Base-by-base conservation (phyloP, 2,329 filamentous ascomycete species). In the Ceratocystis cubensis region DNA sequence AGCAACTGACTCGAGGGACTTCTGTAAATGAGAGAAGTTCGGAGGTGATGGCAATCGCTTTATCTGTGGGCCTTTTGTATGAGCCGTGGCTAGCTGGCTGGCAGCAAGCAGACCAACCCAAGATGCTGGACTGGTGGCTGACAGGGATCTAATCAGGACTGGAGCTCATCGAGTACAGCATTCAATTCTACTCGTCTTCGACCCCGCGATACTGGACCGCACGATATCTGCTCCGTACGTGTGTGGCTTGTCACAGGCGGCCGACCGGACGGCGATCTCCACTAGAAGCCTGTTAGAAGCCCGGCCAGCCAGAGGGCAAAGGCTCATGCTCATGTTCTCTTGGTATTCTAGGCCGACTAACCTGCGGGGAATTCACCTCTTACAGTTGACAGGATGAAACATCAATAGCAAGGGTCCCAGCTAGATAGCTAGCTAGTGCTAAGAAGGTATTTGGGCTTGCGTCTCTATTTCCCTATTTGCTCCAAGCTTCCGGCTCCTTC, bases 51-150 rank as follows among this genome's bases (percentile, higher is more conserved):
- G 10, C 37, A 41, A 15, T 41, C n/a, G 15, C 48, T n/a, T 50
- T 50, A 50, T 50, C 48, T n/a, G n/a, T 13, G 48, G 48, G n/a
- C 48, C 48, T 50, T 50, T 50, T 50, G 48, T 22, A 50, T 50
- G n/a, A 50, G 48, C n/a, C 15, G 48, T 50, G 48, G 48, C 22
- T n/a, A n/a, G 46, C 6, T n/a, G n/a, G 48, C n/a, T n/a, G n/a
- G 48, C n/a, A n/a, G 22, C 48, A n/a, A 20, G 48, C 6, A 50
- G 48, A 8, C 7, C 2, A 50, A 25, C 22, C 48, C 5, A n/a
- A 25, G n/a, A n/a, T 20, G 48, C 48, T 41, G 37, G 37, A 15
- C 37, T 41, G 37, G 37, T 13, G 37, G 37, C 37, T 15, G 13
- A 41, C 37, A 15, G 37, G 37, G 10, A 41, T 41, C 10, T 41